Evolutionary conservation across 148 eudicot species (phyloP).

Genomic region (Talinum fruticosum): DNA sequence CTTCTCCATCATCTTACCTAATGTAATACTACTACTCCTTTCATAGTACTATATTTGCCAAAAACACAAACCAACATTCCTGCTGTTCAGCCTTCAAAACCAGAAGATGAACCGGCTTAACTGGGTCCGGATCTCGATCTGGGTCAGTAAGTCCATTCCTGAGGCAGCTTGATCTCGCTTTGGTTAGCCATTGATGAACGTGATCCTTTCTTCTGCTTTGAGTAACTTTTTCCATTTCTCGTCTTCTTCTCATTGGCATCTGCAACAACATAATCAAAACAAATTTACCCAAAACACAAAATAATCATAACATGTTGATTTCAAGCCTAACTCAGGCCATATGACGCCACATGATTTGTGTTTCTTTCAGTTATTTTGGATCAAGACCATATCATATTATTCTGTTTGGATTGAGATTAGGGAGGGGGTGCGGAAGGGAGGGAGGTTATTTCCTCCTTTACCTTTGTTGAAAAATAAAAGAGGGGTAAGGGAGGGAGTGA

Average conservation of each 20-base stretch:
- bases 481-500: too few species aligned
- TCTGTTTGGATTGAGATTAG: too few species aligned
- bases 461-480: too few species aligned
- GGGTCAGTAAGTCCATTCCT: slow-evolving; percentile 26
- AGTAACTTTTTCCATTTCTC: slow-evolving; percentile 17
- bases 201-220: slow-evolving; percentile 1
- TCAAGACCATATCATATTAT: too few species aligned
- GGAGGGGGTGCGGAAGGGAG: too few species aligned
- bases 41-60: not conserved
- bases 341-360: not conserved
- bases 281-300: not conserved
- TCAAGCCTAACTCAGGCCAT: not conserved
- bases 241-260: slow-evolving; percentile 17
- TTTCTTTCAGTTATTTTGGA: too few species aligned
- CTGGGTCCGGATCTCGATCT: too few species aligned
- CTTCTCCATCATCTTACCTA: not conserved
- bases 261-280: not conserved
- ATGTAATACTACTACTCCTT: not conserved
- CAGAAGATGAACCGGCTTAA: too few species aligned
- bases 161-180: slow-evolving; percentile 26
- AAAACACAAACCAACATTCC: not conserved
- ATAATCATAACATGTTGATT: not conserved
- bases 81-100: not conserved
- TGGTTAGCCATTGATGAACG: not conserved
- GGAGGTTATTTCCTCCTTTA: too few species aligned